Conservation (phyloP, 345 rosid genomes). For the Aurinia saxatilis region DNA sequence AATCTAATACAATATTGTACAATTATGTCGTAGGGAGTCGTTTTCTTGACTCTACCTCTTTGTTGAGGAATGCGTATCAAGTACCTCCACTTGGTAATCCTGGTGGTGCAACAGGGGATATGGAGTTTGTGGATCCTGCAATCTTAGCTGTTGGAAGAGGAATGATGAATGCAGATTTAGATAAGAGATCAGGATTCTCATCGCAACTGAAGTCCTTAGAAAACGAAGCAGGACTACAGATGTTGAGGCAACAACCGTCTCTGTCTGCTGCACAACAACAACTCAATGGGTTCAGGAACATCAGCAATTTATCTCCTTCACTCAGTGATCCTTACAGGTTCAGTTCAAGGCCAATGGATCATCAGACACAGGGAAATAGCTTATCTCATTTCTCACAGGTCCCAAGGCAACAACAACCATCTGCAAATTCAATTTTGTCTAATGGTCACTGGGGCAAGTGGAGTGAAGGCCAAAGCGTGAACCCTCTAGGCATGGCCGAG, state of each 20-base stretch:
- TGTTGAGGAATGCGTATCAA: conserved; percentile 51
- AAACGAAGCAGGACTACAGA: conserved; percentile 56
- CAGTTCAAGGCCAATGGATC: conserved; percentile 59
- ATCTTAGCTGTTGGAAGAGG: conserved; percentile 95
- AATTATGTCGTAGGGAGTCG: conserved; percentile 41
- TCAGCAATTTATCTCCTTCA: conserved; percentile 48
- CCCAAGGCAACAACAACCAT: conserved; percentile 42
- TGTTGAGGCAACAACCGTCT: conserved; percentile 79
- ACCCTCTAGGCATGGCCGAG: conserved; percentile 50
- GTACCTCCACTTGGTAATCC: conserved; percentile 32
- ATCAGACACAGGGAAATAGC: conserved; percentile 44
- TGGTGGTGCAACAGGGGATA: conserved; percentile 40
- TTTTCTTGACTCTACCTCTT: conserved; percentile 42
- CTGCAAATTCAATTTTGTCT: conserved; percentile 47
- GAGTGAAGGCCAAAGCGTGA: conserved; percentile 58
- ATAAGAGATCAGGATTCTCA: conserved; percentile 47
- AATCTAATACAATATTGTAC: not conserved
- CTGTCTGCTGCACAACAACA: conserved; percentile 29
- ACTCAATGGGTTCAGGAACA: conserved; percentile 33
- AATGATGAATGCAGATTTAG: conserved; percentile 45
- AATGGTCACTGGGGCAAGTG: conserved; percentile 81
- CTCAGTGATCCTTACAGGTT: conserved; percentile 49
- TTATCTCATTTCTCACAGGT: conserved; percentile 44
- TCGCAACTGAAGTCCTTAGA: conserved; percentile 45
- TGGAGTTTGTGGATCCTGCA: conserved; percentile 94